Conservation (phyloP, 176 grass and related monocot genomes). For the Aegilops speltoides region DNA sequence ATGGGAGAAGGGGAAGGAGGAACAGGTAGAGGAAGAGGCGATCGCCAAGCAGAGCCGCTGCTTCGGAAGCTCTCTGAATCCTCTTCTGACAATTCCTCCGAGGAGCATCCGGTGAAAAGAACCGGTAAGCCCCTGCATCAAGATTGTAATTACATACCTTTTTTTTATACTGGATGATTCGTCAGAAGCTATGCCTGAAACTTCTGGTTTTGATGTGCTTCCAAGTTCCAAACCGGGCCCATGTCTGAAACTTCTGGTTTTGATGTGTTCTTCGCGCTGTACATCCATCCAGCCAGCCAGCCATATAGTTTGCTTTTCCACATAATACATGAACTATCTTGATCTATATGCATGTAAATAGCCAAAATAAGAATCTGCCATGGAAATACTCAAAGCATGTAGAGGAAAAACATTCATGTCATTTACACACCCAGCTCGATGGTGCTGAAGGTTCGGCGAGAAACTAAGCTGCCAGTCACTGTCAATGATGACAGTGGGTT, state of each 20-base stretch:
- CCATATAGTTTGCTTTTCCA: not conserved
- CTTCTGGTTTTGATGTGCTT: not conserved
- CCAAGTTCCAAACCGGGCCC: not conserved
- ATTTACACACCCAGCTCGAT: not conserved
- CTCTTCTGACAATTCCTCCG: not conserved
- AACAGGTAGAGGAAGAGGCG: not conserved
- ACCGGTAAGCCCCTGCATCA: slow-evolving; percentile 15
- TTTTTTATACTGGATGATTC: too few relatives aligned
- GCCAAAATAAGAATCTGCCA: not conserved
- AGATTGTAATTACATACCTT: too few relatives aligned
- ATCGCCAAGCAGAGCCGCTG: not conserved
- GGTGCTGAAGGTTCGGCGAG: not conserved
- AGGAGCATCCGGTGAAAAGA: slow-evolving; percentile 28
- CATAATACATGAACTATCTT: not conserved
- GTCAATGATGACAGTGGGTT: too few relatives aligned
- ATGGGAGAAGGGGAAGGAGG: not conserved
- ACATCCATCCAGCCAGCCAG: too few relatives aligned
- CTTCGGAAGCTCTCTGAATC: slow-evolving; percentile 24
- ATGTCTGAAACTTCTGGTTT: not conserved
- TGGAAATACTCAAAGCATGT: not conserved
- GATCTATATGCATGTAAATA: not conserved
- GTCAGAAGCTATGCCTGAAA: not conserved
- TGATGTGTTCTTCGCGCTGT: not conserved
- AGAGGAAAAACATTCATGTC: not conserved
- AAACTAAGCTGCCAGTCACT: not conserved